Base-by-base conservation (phyloP, 495 filamentous ascomycete genomes). In the Aspergillus saccharolyticus region DNA sequence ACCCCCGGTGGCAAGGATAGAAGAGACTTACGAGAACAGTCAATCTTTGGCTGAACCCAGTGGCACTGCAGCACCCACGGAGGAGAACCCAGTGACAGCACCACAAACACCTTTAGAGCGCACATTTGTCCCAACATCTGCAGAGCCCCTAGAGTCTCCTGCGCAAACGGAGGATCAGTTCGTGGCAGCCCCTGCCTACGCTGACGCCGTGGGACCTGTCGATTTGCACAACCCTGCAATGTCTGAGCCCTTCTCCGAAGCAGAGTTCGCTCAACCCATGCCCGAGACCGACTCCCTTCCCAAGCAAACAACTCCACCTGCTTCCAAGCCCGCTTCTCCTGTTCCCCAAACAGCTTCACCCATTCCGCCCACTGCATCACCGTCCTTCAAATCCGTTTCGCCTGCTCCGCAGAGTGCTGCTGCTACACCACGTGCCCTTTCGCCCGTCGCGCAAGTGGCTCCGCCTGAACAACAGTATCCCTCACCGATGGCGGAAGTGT, bases 111-210 rank as follows among this genome's bases (percentile, higher is more conserved):
- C 60, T 16, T 22, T 54, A 19, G 59, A 48, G 46, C 49, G 55
- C 51, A 55, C 64, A 48, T 73, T 65, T 52, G 62, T 67, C n/a
- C 66, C 63, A 12, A 59, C 66, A 19, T 30, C 19, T 49, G 33
- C 51, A 20, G 49, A 54, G 20, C 30, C 50, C 19, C 42, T 52
- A 44, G 67, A 68, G 15, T 57, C 70, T 18, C 74, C 71, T 42
- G 71, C 71, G 10, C 68, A 63, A 42, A 48, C 54, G 6, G 58
- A 61, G 46, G 30, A 46, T 44, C 53, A 53, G 33, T 56, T 53
- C 61, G 56, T 52, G 46, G 48, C 48, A 43, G 28, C 30, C 12
- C 44, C 53, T 22, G 25, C 58, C 43, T 49, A 30, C 25, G 42
- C 58, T 14, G 53, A 56, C 53, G 21, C 8, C 4, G 53, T 30